Evolutionary conservation across 192 early-diverging fungal genomes (phyloP).

Genomic region (Paraglomus brasilianum): DNA sequence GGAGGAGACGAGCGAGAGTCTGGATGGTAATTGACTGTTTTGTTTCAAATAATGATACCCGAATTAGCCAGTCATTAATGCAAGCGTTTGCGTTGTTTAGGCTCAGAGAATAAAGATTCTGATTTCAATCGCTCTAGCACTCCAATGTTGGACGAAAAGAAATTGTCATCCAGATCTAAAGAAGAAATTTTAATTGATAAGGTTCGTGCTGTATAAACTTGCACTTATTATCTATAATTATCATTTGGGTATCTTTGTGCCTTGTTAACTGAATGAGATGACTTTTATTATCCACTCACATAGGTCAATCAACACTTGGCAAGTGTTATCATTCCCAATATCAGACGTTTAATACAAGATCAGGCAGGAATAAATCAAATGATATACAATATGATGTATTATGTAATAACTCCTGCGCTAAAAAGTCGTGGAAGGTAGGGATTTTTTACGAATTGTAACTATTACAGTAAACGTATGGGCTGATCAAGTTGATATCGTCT

Average conservation of each 20-base stretch:
- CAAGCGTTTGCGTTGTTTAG: background rate
- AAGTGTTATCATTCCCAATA: slow-evolving; percentile 59
- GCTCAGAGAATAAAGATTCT: background rate
- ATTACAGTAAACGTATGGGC: background rate
- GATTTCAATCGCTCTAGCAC: background rate
- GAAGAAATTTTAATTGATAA: slow-evolving; percentile 70
- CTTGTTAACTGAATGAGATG: background rate
- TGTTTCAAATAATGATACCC: background rate
- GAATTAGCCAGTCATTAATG: too few species aligned
- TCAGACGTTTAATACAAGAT: slow-evolving; percentile 69
- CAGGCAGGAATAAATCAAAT: slow-evolving; percentile 67
- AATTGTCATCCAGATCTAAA: slow-evolving; percentile 53
- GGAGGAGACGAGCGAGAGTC: slow-evolving; percentile 31
- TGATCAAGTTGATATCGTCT: background rate
- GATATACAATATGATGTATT: slow-evolving; percentile 77
- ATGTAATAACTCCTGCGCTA: slow-evolving; percentile 69
- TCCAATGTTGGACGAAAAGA: slow-evolving; percentile 29
- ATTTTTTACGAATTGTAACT: too few species aligned
- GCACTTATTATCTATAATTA: slow-evolving; percentile 28
- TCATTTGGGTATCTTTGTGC: background rate
- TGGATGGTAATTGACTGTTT: slow-evolving; percentile 32
- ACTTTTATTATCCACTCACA: background rate
- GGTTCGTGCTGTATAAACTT: slow-evolving; percentile 33
- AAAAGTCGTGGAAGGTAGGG: slow-evolving; percentile 53
- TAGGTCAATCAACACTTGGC: slow-evolving; percentile 50